Percentiles rank a stretch among this genome's conserved stretches.
Evolutionary conservation across 306 rosid genomes (phyloP).

Genomic region (Lathyrus oleraceus): DNA sequence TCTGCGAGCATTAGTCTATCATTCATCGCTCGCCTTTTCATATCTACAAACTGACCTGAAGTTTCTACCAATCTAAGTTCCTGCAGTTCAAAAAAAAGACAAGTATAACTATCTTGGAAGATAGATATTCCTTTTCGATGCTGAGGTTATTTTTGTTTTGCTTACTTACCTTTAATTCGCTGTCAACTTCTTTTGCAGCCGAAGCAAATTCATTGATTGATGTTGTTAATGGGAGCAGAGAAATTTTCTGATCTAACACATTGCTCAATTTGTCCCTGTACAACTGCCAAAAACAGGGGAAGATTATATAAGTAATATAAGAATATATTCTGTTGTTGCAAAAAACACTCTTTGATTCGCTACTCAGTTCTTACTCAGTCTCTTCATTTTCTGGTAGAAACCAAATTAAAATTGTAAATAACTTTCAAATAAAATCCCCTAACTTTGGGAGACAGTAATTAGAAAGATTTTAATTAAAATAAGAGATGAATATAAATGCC

Average conservation of each 20-base stretch:
- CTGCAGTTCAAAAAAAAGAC: slow-evolving; percentile 45
- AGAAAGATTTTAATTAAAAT: slow-evolving; percentile 1
- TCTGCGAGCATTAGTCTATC: slow-evolving; percentile 77
- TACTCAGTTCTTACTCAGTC: too few relatives aligned
- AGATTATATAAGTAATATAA: slow-evolving; percentile 21
- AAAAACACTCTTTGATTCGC: too few relatives aligned
- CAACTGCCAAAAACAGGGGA: slow-evolving; percentile 45
- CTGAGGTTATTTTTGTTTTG: not conserved
- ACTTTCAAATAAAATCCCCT: too few relatives aligned
- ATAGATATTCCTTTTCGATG: not conserved
- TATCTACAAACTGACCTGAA: slow-evolving; percentile 32
- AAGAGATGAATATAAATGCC: slow-evolving; percentile 21
- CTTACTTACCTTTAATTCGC: slow-evolving; percentile 62
- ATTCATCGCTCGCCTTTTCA: slow-evolving; percentile 70
- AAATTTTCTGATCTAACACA: slow-evolving; percentile 47
- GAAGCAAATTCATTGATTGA: slow-evolving; percentile 69
- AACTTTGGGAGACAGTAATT: not conserved
- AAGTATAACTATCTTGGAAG: slow-evolving; percentile 6
- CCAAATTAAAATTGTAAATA: too few relatives aligned
- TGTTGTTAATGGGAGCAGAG: slow-evolving; percentile 53
- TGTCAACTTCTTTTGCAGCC: slow-evolving; percentile 67
- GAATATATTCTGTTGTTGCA: not conserved
- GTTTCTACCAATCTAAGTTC: slow-evolving; percentile 50
- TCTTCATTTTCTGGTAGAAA: not conserved
- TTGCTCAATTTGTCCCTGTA: slow-evolving; percentile 55